These are phyloP conservation scores for Vigna trinervia DNA, from an alignment of 306 rosid species.

Conservation along the genomic window DNA sequence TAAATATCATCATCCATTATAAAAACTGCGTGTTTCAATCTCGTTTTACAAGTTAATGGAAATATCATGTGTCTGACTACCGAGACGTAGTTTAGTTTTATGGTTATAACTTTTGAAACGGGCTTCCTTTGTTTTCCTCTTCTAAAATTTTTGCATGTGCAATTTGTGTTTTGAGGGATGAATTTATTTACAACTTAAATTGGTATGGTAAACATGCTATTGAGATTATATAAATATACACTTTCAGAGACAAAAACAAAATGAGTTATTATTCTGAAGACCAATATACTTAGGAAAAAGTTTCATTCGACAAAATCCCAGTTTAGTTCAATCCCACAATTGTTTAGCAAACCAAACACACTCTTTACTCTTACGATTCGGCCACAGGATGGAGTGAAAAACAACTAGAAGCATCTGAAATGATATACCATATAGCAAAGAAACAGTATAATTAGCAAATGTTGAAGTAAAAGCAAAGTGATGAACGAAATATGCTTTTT, in stretches of 20 bases:
- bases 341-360: too few relatives aligned
- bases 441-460: neutral
- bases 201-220: neutral
- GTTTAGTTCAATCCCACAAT: too few relatives aligned
- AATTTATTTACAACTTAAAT: neutral
- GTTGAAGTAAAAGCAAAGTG: constrained; percentile 21
- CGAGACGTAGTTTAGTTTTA: neutral
- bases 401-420: neutral
- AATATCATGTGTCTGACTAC: neutral
- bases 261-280: too few relatives aligned
- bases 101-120: neutral
- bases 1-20: too few relatives aligned
- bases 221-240: too few relatives aligned
- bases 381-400: neutral
- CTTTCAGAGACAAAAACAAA: too few relatives aligned
- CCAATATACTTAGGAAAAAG: too few relatives aligned
- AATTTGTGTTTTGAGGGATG: neutral
- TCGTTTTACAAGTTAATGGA: neutral
- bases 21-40: too few relatives aligned
- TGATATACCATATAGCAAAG: neutral
- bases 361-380: neutral
- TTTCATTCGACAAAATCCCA: too few relatives aligned
- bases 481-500: neutral
- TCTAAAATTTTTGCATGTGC: neutral
- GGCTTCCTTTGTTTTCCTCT: neutral